Conservation (phyloP, 2,329 filamentous ascomycete genomes). For the Phialemoniopsis sp. region DNA sequence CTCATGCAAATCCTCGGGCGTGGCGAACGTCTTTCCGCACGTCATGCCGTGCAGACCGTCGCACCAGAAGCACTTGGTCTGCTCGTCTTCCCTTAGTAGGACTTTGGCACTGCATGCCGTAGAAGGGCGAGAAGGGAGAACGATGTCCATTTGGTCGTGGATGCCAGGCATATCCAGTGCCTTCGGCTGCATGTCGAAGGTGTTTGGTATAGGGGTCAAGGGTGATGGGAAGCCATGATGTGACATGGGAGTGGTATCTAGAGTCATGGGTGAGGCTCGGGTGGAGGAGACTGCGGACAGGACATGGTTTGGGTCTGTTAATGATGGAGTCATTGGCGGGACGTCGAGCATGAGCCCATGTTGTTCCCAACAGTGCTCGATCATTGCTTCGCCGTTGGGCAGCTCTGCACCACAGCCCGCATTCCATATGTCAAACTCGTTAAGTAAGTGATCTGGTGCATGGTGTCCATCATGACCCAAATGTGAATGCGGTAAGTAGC, state of each 20-base stretch:
- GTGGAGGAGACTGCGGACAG: not conserved
- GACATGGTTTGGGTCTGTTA: too few species aligned
- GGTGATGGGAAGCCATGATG: not conserved
- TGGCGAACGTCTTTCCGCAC: constrained; percentile 28
- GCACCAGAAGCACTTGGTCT: constrained; percentile 23
- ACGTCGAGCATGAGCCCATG: constrained; percentile 2
- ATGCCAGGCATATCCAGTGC: not conserved
- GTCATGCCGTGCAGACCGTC: constrained; percentile 11
- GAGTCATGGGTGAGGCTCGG: constrained; percentile 9
- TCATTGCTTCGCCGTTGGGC: constrained; percentile 12
- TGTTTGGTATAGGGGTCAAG: not conserved
- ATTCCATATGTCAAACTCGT: constrained; percentile 7
- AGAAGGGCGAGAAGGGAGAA: too few species aligned
- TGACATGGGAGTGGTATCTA: constrained; percentile 13
- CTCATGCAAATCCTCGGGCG: constrained; percentile 46
- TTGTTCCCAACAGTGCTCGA: constrained; percentile 12
- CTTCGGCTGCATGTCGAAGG: constrained; percentile 5
- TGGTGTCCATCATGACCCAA: constrained; percentile 2
- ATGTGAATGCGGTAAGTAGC: constrained; percentile 9
- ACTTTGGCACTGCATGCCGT: too few species aligned
- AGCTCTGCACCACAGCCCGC: constrained; percentile 11
- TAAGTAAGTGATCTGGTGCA: too few species aligned
- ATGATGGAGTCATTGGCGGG: too few species aligned
- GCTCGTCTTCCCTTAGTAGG: constrained; percentile 3
- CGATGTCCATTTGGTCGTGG: constrained; percentile 5